phyloP scores from a whole-genome alignment of 345 rosid species.

The Pistacia vera region DNA sequence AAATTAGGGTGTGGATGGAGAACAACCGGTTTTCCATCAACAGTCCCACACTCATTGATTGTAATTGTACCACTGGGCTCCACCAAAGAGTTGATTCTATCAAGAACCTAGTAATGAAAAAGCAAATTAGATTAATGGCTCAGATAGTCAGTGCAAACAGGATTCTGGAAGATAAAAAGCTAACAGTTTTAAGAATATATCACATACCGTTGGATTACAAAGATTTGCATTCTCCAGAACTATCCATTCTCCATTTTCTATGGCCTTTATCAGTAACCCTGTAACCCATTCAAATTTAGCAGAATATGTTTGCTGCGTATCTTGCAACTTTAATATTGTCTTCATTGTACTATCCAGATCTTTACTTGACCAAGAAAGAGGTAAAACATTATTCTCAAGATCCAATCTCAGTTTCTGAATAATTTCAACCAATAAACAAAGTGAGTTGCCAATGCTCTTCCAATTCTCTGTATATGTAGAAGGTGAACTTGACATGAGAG shows the following conservation, averaged over 20 bases:
- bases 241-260: conserved; percentile 97
- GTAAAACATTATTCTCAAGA: conserved; percentile 36
- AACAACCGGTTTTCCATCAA: conserved; percentile 85
- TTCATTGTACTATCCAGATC: conserved; percentile 52
- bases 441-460: conserved; percentile 38
- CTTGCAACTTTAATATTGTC: conserved; percentile 59
- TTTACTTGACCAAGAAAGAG: conserved; percentile 52
- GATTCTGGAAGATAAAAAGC: conserved; percentile 8
- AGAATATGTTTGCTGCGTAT: conserved; percentile 44
- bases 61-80: conserved; percentile 90
- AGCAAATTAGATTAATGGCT: conserved; percentile 1
- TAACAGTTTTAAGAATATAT: conserved; percentile 16
- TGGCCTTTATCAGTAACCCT: conserved; percentile 78
- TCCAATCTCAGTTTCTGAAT: conserved; percentile 49
- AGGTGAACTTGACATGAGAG: conserved; percentile 38
- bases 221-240: conserved; percentile 92
- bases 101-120: conserved; percentile 71
- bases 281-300: conserved; percentile 96
- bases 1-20: conserved; percentile 83
- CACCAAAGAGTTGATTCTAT: conserved; percentile 94
- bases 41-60: conserved; percentile 81
- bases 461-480: conserved; percentile 29
- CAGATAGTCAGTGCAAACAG: neutral
- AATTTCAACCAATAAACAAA: conserved; percentile 52
- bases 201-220: conserved; percentile 90